A percentile compares a stretch with the other conserved stretches of the same genome.
Evolutionary conservation across 2,329 filamentous ascomycete genomes (phyloP).

Genomic region (Didymella segeticola): DNA sequence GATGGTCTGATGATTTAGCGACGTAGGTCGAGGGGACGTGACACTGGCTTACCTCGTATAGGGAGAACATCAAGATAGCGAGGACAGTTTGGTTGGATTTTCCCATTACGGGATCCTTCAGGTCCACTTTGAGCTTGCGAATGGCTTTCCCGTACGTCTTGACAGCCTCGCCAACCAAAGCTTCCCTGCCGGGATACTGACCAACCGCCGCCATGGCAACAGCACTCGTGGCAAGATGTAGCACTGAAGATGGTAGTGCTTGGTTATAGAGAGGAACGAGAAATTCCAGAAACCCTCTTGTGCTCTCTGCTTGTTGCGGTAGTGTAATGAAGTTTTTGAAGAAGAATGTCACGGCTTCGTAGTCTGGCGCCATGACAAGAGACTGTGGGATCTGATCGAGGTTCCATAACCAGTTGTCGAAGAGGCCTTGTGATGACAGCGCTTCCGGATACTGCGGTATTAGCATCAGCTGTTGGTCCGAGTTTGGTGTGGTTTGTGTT

Average conservation of each 20-base stretch:
- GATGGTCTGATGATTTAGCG: constrained; percentile 37
- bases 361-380: constrained; percentile 43
- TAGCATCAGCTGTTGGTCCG: constrained; percentile 28
- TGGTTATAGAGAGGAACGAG: constrained; percentile 48
- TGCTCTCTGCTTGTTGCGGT: constrained; percentile 47
- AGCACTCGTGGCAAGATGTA: constrained; percentile 50
- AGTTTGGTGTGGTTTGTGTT: constrained; percentile 3
- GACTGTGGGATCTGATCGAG: constrained; percentile 36
- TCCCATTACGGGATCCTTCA: constrained; percentile 44
- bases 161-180: constrained; percentile 44
- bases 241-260: constrained; percentile 42
- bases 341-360: constrained; percentile 51
- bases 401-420: constrained; percentile 42
- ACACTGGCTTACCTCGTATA: constrained; percentile 49
- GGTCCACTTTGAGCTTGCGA: constrained; percentile 44
- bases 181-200: constrained; percentile 46
- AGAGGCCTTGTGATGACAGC: constrained; percentile 22
- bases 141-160: constrained; percentile 49
- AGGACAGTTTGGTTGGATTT: constrained; percentile 50
- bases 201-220: constrained; percentile 49
- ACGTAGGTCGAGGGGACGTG: background rate
- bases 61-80: constrained; percentile 49
- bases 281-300: constrained; percentile 49
- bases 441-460: constrained; percentile 24
- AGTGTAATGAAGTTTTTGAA: constrained; percentile 51